Base-by-base conservation (phyloP, 768 basidiomycete species). In the Baorangia bicolor region DNA sequence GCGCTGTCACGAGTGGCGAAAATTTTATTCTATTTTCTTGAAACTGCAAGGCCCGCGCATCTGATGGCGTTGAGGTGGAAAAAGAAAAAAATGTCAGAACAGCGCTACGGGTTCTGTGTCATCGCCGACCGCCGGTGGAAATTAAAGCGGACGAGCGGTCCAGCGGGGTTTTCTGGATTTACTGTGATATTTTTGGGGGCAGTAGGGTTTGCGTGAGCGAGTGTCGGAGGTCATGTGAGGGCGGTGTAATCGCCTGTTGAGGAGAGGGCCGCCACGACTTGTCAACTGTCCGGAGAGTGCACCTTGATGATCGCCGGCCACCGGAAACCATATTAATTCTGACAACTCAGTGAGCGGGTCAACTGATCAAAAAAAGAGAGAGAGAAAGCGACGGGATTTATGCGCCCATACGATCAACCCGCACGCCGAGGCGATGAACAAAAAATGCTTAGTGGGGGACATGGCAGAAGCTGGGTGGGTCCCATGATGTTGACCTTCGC, bases 351-450 rank as follows among this genome's bases (percentile, higher is more conserved):
- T 14, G 28, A 43, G 33, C 16, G 23, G 31, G 31, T n/a, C 27
- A 14, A 33, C 28, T 34, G 28, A 34, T 23, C 41, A n/a, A 48
- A 62, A 49, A 28, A 46, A 20, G 8, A n/a, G 13, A 21, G 23
- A 9, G 23, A 40, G 28, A 58, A 28, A 46, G 13, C 7, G 43
- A 37, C 43, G 57, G 57, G 30, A 38, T 21, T 52, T 46, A 31
- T 62, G 55, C 60, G 56, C 54, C 3, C 43, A 57, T 53, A 49
- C 40, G 43, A 55, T 48, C 41, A 53, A 2, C 53, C 38, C 9
- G 14, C 47, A 35, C 31, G 37, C 56, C 56, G 63, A 58, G 63
- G 59, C 31, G 44, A 64, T 51, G 31, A 44, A 57, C 40, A 49
- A 44, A 46, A 43, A 31, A 40, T 49, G 48, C 44, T 35, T 5